A percentile compares a stretch with the other conserved stretches of the same genome.
phyloP scores from a whole-genome alignment of 1,139 yeast genomes.

The Blastobotrys persicus region DNA sequence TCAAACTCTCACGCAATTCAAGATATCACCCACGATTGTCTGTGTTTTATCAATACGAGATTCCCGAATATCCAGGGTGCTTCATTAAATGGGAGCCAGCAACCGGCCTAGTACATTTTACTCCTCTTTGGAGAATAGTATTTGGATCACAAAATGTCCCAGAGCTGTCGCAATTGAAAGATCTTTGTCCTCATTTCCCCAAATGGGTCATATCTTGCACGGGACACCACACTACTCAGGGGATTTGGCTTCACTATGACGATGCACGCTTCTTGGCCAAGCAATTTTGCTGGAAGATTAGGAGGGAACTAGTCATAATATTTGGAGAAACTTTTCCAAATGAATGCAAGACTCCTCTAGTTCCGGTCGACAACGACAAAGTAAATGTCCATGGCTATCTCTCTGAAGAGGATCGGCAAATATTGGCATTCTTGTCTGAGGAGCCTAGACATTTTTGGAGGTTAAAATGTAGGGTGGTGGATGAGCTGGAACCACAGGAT shows the following conservation, averaged over 20 bases:
- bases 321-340: not conserved
- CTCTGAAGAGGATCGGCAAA: not conserved
- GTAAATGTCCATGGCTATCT: not conserved
- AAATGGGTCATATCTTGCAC: not conserved
- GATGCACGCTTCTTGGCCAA: not conserved
- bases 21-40: not conserved
- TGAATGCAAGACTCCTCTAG: not conserved
- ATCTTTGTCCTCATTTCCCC: not conserved
- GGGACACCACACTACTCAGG: not conserved
- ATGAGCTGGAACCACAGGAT: not conserved
- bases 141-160: not conserved
- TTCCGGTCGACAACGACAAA: not conserved
- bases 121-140: not conserved
- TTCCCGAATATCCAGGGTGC: not conserved
- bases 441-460: not conserved
- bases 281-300: not conserved
- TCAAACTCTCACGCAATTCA: not conserved
- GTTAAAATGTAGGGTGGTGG: not conserved
- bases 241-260: not conserved
- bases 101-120: not conserved
- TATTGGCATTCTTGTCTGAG: not conserved
- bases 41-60: not conserved
- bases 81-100: not conserved
- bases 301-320: not conserved
- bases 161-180: not conserved